Percentiles rank a stretch among this genome's conserved stretches.
Evolutionary conservation across 176 grass and related monocot genomes (phyloP).

Genomic region (Pharus latifolius): DNA sequence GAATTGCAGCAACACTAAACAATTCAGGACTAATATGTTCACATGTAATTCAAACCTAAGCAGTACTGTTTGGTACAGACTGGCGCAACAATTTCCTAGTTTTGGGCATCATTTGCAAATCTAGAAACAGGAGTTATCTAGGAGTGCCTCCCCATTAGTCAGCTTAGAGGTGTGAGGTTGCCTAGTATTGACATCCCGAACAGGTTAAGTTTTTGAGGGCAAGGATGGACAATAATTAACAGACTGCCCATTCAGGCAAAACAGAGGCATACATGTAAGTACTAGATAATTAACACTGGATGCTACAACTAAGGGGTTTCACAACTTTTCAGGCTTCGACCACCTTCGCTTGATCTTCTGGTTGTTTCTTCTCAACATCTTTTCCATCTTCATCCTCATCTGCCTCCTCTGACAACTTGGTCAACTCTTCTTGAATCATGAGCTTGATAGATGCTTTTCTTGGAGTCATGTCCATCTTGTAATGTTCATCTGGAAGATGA

Average conservation of each 20-base stretch:
- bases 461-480: slow-evolving; percentile 56
- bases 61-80: slow-evolving; percentile 9
- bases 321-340: slow-evolving; percentile 12
- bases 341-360: slow-evolving; percentile 17
- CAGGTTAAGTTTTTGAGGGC: neutral
- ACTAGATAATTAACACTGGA: slow-evolving; percentile 33
- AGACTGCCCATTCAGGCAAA: slow-evolving; percentile 12
- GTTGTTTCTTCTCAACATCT: slow-evolving; percentile 19
- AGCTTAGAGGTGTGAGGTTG: slow-evolving; percentile 32
- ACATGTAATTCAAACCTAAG: slow-evolving; percentile 22
- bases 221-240: slow-evolving; percentile 18
- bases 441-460: slow-evolving; percentile 60
- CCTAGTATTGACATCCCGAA: slow-evolving; percentile 32
- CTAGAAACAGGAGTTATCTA: slow-evolving; percentile 18
- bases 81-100: slow-evolving; percentile 21
- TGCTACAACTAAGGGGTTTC: slow-evolving; percentile 22
- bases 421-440: slow-evolving; percentile 70
- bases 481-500: slow-evolving; percentile 33
- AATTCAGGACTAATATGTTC: slow-evolving; percentile 5
- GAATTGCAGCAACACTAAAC: too few species aligned
- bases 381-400: slow-evolving; percentile 32
- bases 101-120: slow-evolving; percentile 17
- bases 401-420: slow-evolving; percentile 43
- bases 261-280: slow-evolving; percentile 3
- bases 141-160: slow-evolving; percentile 21